Evolutionary conservation across 2,329 filamentous ascomycete genomes (phyloP), one percentile per base, ranked within the genome.

Genomic region (Fusarium lyarnte): DNA sequence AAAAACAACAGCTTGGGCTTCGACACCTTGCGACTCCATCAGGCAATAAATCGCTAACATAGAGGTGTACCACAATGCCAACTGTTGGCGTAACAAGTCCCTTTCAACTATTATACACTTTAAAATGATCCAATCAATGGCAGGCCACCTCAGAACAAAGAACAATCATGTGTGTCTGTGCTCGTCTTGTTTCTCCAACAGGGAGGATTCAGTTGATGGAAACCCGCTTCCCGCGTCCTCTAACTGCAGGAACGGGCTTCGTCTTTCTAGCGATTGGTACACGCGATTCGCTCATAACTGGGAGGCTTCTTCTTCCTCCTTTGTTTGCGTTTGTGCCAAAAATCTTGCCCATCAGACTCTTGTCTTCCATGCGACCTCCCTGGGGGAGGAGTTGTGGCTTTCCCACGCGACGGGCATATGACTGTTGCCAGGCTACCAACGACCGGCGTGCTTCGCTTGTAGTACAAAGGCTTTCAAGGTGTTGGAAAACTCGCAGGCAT

Each of bases 371-470:
- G 21, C 70, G 77, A 21, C 77, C 79, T 11, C 83, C 83, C 4
- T 74, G 65, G 0, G 86, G 85, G 0, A 87, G 79, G 9, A 88
- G 78, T 19, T 69, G 71, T 5, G 81, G 77, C n/a, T 82, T 81
- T 14, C 79, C 77, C 47, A 76, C 70, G 7, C 76, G 80, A 12
- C 84, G 81, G 33, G 87, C 87, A 73, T 86, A 89, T 6, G 67
- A 70, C 65, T 85, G 81, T 76, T 88, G 87, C 84, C 87, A 90
- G 8, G 78, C 72, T 35, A 80, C 80, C 5, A 90, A 78, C 36
- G 87, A 83, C 9, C 79, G 74, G n/a, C 79, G 82, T 2, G 88
- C 87, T 53, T 86, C 85, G 5, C 74, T 74, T 0, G 85, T 89
- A 13, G 77, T 75, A 66, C 88, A 90, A 19, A 85, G 77, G 1